A percentile compares a stretch with the other conserved stretches of the same genome.
Conservation (phyloP, 116 monocot species). For the Dioscorea cayenensis region DNA sequence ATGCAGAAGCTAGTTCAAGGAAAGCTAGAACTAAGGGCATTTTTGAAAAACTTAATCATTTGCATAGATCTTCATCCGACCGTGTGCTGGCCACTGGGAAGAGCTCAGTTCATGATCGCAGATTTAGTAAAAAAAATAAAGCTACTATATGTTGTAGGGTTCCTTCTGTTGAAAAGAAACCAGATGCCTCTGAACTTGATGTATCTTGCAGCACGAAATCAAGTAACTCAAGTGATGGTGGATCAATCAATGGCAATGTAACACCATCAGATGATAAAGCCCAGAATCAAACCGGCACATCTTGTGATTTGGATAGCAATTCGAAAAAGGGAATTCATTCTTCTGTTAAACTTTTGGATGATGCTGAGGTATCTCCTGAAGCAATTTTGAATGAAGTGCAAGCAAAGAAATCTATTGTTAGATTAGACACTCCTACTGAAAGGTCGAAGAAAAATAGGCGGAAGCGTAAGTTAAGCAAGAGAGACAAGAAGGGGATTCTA, state of each 20-base stretch:
- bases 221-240: constrained; percentile 20
- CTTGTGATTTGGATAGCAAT: constrained; percentile 18
- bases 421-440: constrained; percentile 13
- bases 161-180: constrained; percentile 21
- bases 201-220: constrained; percentile 30
- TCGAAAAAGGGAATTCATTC: constrained; percentile 26
- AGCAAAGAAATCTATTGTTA: constrained; percentile 19
- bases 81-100: constrained; percentile 19
- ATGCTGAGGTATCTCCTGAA: constrained; percentile 21
- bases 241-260: constrained; percentile 12
- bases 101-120: constrained; percentile 13
- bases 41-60: constrained; percentile 27
- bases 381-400: constrained; percentile 20
- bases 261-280: constrained; percentile 9
- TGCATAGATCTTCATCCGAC: constrained; percentile 21
- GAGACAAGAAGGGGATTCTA: constrained; percentile 36
- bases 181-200: constrained; percentile 22
- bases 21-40: constrained; percentile 40
- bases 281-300: constrained; percentile 18
- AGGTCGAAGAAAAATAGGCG: constrained; percentile 43
- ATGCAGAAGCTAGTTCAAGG: constrained; percentile 39
- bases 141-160: constrained; percentile 1
- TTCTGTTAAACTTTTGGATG: constrained; percentile 13
- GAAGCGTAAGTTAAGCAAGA: constrained; percentile 23
- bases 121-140: constrained; percentile 39